These are phyloP conservation scores for Fusarium scirpi DNA, from an alignment of 2,329 filamentous ascomycete species.

Conservation along the genomic window DNA sequence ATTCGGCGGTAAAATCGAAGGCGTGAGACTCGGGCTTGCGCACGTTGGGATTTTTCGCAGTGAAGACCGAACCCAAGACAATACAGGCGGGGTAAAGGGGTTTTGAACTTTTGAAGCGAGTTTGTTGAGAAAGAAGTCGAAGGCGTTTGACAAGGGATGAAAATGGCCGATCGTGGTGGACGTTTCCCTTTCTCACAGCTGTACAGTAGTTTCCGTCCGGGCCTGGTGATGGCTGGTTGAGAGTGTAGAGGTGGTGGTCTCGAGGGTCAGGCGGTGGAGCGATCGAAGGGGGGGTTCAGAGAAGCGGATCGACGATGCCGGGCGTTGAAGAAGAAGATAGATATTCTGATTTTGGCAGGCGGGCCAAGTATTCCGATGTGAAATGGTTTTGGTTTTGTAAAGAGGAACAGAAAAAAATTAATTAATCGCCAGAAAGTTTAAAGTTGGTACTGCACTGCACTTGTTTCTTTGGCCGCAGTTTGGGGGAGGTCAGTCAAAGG, in stretches of 20 bases:
- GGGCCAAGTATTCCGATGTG: constrained; percentile 34
- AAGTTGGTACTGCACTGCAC: not conserved
- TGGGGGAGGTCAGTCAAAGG: constrained; percentile 7
- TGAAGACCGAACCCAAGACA: constrained; percentile 2
- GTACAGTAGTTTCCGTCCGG: constrained; percentile 13
- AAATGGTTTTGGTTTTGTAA: not conserved
- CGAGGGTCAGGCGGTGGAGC: constrained; percentile 46
- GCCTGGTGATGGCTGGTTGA: constrained; percentile 34
- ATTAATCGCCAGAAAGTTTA: constrained; percentile 18
- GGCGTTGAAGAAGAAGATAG: constrained; percentile 10
- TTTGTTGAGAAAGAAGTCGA: constrained; percentile 19
- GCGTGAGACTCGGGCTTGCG: constrained; percentile 13
- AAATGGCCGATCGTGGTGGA: constrained; percentile 5
- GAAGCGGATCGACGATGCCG: constrained; percentile 41
- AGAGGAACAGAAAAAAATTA: constrained; percentile 3
- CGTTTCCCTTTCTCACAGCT: constrained; percentile 5
- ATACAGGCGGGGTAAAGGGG: constrained; percentile 38
- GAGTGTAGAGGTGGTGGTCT: constrained; percentile 34
- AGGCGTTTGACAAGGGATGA: constrained; percentile 6
- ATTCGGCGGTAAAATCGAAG: constrained; percentile 47
- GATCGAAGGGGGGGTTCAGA: constrained; percentile 42
- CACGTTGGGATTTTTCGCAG: constrained; percentile 17
- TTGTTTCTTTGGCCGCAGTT: constrained; percentile 14
- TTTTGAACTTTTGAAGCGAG: constrained; percentile 12
- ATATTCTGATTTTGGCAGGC: constrained; percentile 29